Evolutionary conservation across 2,329 filamentous ascomycete species (phyloP).

Genomic region (Myotisia sp.): DNA sequence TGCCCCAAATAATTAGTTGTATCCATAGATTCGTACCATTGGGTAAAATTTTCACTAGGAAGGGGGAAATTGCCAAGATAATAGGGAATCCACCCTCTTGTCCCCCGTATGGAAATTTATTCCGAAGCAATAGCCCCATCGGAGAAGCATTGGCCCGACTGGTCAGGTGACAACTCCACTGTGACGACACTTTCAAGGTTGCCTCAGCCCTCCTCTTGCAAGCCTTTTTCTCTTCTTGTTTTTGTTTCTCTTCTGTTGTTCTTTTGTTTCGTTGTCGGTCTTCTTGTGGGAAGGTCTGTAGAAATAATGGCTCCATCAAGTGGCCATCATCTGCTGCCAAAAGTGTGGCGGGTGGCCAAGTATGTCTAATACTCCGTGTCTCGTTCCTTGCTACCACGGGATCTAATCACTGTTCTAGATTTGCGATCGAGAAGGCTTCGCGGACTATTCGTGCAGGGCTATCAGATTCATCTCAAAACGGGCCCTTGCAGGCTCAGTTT

Average conservation of each 20-base stretch:
- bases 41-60: too few relatives aligned
- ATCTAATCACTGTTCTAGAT: constrained; percentile 26
- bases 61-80: too few relatives aligned
- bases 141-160: too few relatives aligned
- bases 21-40: too few relatives aligned
- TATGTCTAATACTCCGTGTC: too few relatives aligned
- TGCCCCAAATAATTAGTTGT: too few relatives aligned
- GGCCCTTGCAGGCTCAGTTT: constrained; percentile 42
- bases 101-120: too few relatives aligned
- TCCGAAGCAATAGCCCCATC: too few relatives aligned
- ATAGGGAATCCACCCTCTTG: too few relatives aligned
- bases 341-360: constrained; percentile 36
- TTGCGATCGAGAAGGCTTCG: constrained; percentile 35
- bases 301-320: constrained; percentile 35
- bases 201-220: neutral
- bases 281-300: too few relatives aligned
- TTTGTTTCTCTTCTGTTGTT: constrained; percentile 3
- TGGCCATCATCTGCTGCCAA: constrained; percentile 37
- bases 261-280: constrained; percentile 10
- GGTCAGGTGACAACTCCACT: too few relatives aligned
- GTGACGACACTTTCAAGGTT: constrained; percentile 3
- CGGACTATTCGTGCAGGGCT: constrained; percentile 30
- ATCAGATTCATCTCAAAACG: constrained; percentile 25
- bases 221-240: neutral
- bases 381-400: too few relatives aligned